phyloP scores from a whole-genome alignment of 1,284 basidiomycete genomes.

The Hemileia vastatrix region DNA sequence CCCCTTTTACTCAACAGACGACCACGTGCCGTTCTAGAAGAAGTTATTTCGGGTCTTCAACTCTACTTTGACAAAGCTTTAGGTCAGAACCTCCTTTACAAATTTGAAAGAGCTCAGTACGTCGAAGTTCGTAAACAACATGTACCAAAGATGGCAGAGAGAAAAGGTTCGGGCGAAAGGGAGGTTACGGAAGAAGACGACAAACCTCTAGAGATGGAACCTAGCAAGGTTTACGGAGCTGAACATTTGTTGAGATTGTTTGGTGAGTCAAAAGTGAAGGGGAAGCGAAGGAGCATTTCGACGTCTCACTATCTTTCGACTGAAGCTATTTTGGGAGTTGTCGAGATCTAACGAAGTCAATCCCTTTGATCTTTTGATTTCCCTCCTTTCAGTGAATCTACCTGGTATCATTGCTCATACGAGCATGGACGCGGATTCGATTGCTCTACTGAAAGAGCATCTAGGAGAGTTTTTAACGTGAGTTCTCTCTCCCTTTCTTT shows the following conservation, averaged over 20 bases:
- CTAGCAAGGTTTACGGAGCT: conserved; percentile 85
- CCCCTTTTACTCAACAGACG: too few relatives aligned
- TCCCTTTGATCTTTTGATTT: not conserved
- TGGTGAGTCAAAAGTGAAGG: too few relatives aligned
- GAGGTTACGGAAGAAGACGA: too few relatives aligned
- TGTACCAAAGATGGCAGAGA: conserved; percentile 59
- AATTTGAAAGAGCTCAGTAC: conserved; percentile 89
- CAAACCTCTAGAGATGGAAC: too few relatives aligned
- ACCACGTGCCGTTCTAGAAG: conserved; percentile 72
- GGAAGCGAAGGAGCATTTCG: not conserved
- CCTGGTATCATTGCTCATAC: conserved; percentile 74
- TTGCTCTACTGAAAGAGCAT: conserved; percentile 74
- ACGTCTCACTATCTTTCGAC: not conserved
- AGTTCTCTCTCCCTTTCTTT: too few relatives aligned
- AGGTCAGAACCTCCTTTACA: conserved; percentile 81
- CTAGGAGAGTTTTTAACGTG: conserved; percentile 78
- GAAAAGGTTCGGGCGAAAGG: too few relatives aligned
- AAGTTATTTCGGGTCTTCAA: conserved; percentile 77
- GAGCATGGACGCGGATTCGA: conserved; percentile 79
- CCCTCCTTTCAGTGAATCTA: conserved; percentile 49
- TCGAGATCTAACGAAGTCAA: not conserved
- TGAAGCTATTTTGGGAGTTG: not conserved
- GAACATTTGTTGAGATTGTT: conserved; percentile 88
- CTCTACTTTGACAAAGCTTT: conserved; percentile 88
- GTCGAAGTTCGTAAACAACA: conserved; percentile 67